Percentiles rank a stretch among this genome's conserved stretches.
Conservation (phyloP, 345 rosid species). For the Pugionium dolabratum region DNA sequence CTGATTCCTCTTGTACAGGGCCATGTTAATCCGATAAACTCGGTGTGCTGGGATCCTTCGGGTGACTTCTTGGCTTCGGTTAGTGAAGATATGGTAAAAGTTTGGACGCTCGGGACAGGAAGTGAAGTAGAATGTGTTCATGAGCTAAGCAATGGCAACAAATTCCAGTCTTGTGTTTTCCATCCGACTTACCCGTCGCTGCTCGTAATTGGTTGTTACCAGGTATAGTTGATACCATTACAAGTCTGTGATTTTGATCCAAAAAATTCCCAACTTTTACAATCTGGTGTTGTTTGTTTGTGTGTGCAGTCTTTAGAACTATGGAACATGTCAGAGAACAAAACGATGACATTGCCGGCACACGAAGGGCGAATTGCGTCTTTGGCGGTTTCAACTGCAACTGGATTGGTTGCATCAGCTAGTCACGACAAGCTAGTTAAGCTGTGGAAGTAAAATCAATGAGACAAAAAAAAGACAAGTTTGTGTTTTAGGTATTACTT, state of each 20-base stretch:
- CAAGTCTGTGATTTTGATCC: neutral
- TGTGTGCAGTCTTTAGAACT: conserved; percentile 84
- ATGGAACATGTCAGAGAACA: conserved; percentile 86
- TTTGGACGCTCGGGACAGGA: conserved; percentile 87
- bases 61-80: conserved; percentile 89
- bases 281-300: neutral
- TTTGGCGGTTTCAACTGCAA: conserved; percentile 66
- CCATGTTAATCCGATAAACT: conserved; percentile 70
- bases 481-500: conserved; percentile 29
- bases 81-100: conserved; percentile 90
- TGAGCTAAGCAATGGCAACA: conserved; percentile 85
- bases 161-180: conserved; percentile 85
- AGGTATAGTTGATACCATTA: conserved; percentile 51
- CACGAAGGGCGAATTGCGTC: conserved; percentile 82
- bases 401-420: conserved; percentile 90
- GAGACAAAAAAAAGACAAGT: conserved; percentile 9
- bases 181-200: conserved; percentile 71
- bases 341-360: conserved; percentile 73
- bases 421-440: conserved; percentile 90
- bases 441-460: conserved; percentile 69
- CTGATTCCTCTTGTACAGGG: conserved; percentile 50
- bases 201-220: conserved; percentile 92
- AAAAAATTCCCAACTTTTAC: neutral
- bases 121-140: conserved; percentile 86
- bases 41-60: conserved; percentile 88